Conservation (phyloP, 352 stramenopile species). For the Salisapilia sapeloensis region DNA sequence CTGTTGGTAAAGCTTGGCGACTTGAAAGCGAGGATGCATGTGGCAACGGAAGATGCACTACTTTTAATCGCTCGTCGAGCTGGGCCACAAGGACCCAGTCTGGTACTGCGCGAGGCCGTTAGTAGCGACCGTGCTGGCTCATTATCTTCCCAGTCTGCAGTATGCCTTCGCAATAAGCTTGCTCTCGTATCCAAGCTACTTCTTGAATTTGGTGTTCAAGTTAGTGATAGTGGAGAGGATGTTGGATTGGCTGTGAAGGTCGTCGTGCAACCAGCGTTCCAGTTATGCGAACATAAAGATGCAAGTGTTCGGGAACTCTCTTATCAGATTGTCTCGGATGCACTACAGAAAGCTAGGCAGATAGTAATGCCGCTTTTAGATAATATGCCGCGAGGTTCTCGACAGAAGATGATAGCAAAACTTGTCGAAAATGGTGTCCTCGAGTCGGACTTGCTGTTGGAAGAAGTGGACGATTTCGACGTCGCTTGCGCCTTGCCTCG, state of each 20-base stretch:
- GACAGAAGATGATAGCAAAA: constrained; percentile 72
- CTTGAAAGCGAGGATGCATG: constrained; percentile 48
- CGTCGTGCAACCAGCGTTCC: constrained; percentile 44
- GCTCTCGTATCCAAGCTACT: constrained; percentile 50
- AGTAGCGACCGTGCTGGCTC: constrained; percentile 40
- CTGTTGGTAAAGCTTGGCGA: constrained; percentile 63
- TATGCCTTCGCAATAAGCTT: constrained; percentile 58
- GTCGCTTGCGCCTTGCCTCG: constrained; percentile 13
- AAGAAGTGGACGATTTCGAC: constrained; percentile 74
- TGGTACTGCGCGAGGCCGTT: constrained; percentile 64
- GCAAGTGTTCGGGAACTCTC: constrained; percentile 37
- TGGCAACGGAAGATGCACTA: constrained; percentile 56
- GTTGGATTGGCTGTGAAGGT: constrained; percentile 33
- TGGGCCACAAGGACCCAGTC: constrained; percentile 32
- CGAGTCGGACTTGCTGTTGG: constrained; percentile 66
- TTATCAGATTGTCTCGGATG: constrained; percentile 49
- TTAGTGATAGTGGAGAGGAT: constrained; percentile 13
- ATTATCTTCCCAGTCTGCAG: constrained; percentile 23
- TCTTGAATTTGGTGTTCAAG: constrained; percentile 58
- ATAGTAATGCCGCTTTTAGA: constrained; percentile 59
- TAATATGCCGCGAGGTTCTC: constrained; percentile 28
- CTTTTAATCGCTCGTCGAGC: constrained; percentile 47
- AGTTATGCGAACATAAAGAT: constrained; percentile 61
- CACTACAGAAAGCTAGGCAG: constrained; percentile 32
- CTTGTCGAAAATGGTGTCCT: constrained; percentile 53